Evolutionary conservation across 345 rosid species (phyloP).

Genomic region (Aegle marmelos): DNA sequence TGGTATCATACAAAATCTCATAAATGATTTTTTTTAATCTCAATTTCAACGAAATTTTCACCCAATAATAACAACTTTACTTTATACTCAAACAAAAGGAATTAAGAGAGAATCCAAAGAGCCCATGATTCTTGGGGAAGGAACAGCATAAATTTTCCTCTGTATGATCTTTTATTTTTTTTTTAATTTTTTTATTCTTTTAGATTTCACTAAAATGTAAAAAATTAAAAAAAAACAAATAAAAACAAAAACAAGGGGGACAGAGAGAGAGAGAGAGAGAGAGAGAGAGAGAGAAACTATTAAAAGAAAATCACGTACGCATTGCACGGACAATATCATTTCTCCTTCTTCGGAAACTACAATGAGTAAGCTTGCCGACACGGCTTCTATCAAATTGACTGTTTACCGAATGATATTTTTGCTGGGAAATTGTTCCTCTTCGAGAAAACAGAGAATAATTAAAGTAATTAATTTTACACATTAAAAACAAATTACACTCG

Average conservation of each 20-base stretch:
- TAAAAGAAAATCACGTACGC: not conserved
- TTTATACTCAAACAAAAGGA: not conserved
- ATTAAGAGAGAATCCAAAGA: not conserved
- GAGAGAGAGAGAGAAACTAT: too few species aligned
- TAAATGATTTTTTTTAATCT: too few species aligned
- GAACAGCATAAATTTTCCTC: too few species aligned
- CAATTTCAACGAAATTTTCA: not conserved
- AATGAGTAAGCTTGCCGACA: constrained; percentile 10
- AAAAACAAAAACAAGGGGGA: too few species aligned
- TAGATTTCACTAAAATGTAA: too few species aligned
- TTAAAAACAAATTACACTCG: not conserved
- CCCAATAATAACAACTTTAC: not conserved
- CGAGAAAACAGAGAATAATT: not conserved
- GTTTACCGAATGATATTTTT: constrained; percentile 9
- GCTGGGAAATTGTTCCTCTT: not conserved
- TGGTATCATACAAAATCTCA: not conserved
- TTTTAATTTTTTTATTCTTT: too few species aligned
- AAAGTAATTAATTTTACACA: constrained; percentile 3
- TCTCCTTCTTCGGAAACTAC: not conserved
- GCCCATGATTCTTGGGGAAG: not conserved
- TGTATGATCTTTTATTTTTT: too few species aligned
- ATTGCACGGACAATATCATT: not conserved
- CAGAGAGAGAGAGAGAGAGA: too few species aligned
- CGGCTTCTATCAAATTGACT: not conserved
- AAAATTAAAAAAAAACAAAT: too few species aligned